Evolutionary conservation across 2,329 filamentous ascomycete genomes (phyloP).

Genomic region (Neopestalotiopsis sp.): DNA sequence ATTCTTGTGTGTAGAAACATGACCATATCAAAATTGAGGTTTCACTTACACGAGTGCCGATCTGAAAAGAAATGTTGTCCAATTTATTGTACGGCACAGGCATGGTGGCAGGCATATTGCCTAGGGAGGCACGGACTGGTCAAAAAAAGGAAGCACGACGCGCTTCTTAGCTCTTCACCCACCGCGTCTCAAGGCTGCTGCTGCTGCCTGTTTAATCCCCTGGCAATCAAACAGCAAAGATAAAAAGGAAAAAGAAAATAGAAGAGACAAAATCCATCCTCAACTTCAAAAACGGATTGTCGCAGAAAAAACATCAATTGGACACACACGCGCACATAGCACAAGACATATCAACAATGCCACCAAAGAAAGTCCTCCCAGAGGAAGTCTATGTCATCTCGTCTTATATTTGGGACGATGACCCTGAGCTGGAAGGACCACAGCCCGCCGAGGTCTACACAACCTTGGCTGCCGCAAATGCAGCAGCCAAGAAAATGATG

Average conservation of each 20-base stretch:
- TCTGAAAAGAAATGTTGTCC: background rate
- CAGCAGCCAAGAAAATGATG: conserved; percentile 21
- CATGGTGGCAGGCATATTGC: background rate
- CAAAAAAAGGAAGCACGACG: background rate
- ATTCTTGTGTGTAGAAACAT: background rate
- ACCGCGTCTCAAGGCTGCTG: background rate
- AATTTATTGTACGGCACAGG: background rate
- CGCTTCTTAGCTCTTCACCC: background rate
- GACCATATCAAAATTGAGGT: background rate
- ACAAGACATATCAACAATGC: background rate
- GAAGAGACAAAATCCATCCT: too few species aligned
- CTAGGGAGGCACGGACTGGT: background rate
- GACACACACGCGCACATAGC: background rate
- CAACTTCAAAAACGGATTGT: background rate
- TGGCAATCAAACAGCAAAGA: background rate
- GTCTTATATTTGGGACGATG: conserved; percentile 20
- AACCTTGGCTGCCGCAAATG: conserved; percentile 19
- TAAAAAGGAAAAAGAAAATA: background rate
- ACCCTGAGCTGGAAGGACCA: conserved; percentile 15
- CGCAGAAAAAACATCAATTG: background rate
- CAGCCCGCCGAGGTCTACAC: conserved; percentile 21
- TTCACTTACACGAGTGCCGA: background rate
- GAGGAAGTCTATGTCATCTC: conserved; percentile 21
- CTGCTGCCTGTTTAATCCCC: background rate
- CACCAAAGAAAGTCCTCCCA: conserved; percentile 10